A percentile compares a stretch with the other conserved stretches of the same genome.
These are phyloP conservation scores for Gracilariopsis chorda DNA, from an alignment of 23 red algal species.

Conservation along the genomic window DNA sequence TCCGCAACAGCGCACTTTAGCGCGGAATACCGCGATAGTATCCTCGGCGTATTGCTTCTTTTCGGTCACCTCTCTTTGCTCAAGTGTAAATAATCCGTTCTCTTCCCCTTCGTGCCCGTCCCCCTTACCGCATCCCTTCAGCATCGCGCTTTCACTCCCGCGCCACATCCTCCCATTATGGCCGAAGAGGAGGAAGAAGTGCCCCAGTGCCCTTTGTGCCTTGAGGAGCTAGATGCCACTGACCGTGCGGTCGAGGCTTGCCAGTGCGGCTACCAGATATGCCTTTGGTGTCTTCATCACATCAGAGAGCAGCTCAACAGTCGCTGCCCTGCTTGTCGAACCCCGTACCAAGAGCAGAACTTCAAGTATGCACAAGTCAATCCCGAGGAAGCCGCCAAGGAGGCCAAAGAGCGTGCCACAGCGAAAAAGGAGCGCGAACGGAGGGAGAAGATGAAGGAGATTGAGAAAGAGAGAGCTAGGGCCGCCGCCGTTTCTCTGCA, in stretches of 20 bases:
- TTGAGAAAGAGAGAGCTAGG: constrained; percentile 71
- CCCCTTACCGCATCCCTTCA: not conserved
- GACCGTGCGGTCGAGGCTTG: constrained; percentile 86
- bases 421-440: constrained; percentile 80
- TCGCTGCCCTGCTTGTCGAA: constrained; percentile 94
- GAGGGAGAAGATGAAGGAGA: constrained; percentile 51
- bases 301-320: constrained; percentile 84
- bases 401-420: constrained; percentile 70
- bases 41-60: not conserved
- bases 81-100: constrained; percentile 33
- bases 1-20: constrained; percentile 19
- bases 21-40: too few relatives aligned
- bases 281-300: constrained; percentile 90
- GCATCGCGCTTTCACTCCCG: not conserved
- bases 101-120: not conserved
- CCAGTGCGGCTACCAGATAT: constrained; percentile 88
- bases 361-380: constrained; percentile 81
- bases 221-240: constrained; percentile 93
- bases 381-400: constrained; percentile 62
- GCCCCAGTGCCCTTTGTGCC: constrained; percentile 84
- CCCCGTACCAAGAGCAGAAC: constrained; percentile 93
- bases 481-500: constrained; percentile 45
- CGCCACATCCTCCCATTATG: constrained; percentile 16
- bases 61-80: not conserved
- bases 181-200: constrained; percentile 63